Evolutionary conservation across 1,284 basidiomycete genomes (phyloP), one percentile per base, ranked within the genome.

Genomic region (Malassezia japonica): DNA sequence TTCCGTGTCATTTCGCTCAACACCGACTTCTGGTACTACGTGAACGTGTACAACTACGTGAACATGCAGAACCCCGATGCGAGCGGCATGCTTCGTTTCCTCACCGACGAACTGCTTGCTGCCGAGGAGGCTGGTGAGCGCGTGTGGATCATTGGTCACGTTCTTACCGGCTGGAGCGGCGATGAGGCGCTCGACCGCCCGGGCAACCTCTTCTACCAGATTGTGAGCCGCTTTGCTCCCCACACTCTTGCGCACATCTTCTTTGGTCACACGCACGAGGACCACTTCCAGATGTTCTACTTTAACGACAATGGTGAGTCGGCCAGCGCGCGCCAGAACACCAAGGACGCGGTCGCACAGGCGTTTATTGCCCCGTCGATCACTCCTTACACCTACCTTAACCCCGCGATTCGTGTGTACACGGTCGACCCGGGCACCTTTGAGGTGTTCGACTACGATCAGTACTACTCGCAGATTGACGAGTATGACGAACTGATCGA

Each of bases 201-300:
- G 10, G 64, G 65, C 0, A 64, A 67, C 48, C 60, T 64, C 44
- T 55, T 62, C 46, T 56, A 68, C 48, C 56, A 61, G 52, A 87
- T 85, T 50, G 83, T 88, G 45, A 84, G 86, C 64, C 81, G 85
- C 15, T 88, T 80, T 72, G 50, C 50, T 10, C 78, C 78, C 13
- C 83, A 86, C 65, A 83, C 86, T 47, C 84, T 87, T 53, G 82
- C 83, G 27, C 82, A 83, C 82, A 60, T 86, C 39, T 86, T 87
- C 76, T 86, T 79, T 62, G 85, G 85, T 1, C 86, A 87, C 68
- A 83, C 84, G 1, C 85, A 87, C 58, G 84, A 87, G 67, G 86
- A 87, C 67, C 80, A 86, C 70, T 70, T 85, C 49, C 81, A 80
- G 82, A 81, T 87, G 39, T 87, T 81, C 72, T 87, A 87, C 66